These are phyloP conservation scores for Exophiala xenobiotica DNA, from an alignment of 2,329 filamentous ascomycete species.

Conservation along the genomic window DNA sequence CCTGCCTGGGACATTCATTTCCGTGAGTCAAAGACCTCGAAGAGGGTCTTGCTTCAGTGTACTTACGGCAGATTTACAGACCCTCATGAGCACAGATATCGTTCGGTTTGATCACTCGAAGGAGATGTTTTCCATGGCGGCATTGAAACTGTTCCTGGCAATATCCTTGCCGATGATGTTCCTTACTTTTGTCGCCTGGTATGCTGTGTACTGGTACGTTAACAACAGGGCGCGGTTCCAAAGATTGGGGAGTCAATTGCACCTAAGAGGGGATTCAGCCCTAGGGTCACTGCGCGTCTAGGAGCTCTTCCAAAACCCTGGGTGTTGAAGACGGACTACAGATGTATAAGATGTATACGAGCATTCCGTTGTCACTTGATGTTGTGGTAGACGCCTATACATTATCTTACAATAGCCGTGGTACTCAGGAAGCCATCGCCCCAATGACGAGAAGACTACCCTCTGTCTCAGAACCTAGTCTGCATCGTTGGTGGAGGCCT, in stretches of 20 bases:
- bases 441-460: too few relatives aligned
- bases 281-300: too few relatives aligned
- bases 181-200: constrained; percentile 38
- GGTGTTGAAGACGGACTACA: too few relatives aligned
- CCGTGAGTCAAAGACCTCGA: constrained; percentile 27
- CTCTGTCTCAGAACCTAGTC: too few relatives aligned
- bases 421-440: too few relatives aligned
- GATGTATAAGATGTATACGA: too few relatives aligned
- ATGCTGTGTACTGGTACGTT: constrained; percentile 35
- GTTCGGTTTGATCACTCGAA: constrained; percentile 35
- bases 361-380: too few relatives aligned
- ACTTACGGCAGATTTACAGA: constrained; percentile 24
- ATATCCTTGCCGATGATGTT: constrained; percentile 39
- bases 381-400: too few relatives aligned
- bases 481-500: too few relatives aligned
- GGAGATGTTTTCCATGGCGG: constrained; percentile 28
- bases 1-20: constrained; percentile 40
- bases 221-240: constrained; percentile 8
- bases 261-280: background rate
- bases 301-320: background rate
- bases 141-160: constrained; percentile 36
- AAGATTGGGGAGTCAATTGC: background rate
- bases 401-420: too few relatives aligned
- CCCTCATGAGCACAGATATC: constrained; percentile 44
- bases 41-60: background rate